Percentiles rank a stretch among this genome's conserved stretches.
Conservation (phyloP, 139 green algal genomes). For the Coccomyxa sp. region DNA sequence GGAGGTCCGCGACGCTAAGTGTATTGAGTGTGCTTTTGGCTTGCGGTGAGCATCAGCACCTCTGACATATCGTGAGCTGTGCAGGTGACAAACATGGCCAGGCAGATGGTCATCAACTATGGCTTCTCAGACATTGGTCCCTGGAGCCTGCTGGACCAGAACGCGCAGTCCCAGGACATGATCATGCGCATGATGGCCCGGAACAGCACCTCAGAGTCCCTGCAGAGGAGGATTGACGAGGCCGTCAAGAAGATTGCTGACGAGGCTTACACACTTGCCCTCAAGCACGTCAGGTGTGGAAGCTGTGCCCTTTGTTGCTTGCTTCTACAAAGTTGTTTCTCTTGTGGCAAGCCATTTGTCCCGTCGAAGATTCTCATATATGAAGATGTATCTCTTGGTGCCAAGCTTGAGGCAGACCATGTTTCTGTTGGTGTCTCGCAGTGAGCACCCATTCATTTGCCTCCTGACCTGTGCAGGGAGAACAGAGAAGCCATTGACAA, state of each 20-base stretch:
- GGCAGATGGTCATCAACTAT: slow-evolving; percentile 98
- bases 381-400: too few species aligned
- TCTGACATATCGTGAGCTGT: not conserved
- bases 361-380: too few species aligned
- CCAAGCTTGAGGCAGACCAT: too few species aligned
- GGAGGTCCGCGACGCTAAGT: too few species aligned
- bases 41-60: too few species aligned
- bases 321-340: not conserved
- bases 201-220: slow-evolving; percentile 94
- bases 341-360: slow-evolving; percentile 1
- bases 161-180: slow-evolving; percentile 78
- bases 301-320: not conserved
- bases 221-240: slow-evolving; percentile 90
- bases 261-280: slow-evolving; percentile 69
- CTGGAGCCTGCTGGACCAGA: slow-evolving; percentile 90
- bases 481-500: slow-evolving; percentile 93
- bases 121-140: slow-evolving; percentile 98
- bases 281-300: slow-evolving; percentile 63
- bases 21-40: too few species aligned
- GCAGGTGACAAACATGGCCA: slow-evolving; percentile 82
- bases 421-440: too few species aligned
- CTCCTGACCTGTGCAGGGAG: slow-evolving; percentile 30
- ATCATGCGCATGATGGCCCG: slow-evolving; percentile 99
- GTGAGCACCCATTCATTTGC: too few species aligned
- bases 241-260: slow-evolving; percentile 82